These are phyloP conservation scores for Colletotrichum sp. DNA, from an alignment of 2,329 filamentous ascomycete genomes.

Conservation along the genomic window DNA sequence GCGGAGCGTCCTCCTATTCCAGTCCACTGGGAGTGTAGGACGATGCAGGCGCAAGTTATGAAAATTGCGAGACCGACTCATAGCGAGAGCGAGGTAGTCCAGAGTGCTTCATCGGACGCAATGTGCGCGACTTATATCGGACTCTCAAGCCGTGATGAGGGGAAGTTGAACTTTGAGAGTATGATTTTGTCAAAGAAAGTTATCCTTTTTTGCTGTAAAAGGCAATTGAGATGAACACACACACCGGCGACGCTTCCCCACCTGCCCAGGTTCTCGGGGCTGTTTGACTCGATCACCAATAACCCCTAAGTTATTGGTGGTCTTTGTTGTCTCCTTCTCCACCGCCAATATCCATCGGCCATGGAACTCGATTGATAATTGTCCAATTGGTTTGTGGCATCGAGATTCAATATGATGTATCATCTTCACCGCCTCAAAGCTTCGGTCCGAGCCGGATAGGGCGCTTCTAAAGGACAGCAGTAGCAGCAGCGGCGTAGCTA, in stretches of 20 bases:
- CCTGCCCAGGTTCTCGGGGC: neutral
- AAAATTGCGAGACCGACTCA: neutral
- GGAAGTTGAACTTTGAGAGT: neutral
- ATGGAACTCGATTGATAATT: neutral
- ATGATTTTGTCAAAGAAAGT: neutral
- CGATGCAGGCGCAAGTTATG: neutral
- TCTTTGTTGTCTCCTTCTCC: neutral
- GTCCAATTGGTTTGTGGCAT: neutral
- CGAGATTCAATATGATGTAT: neutral
- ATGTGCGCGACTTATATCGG: neutral
- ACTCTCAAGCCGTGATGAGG: neutral
- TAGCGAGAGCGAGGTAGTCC: neutral
- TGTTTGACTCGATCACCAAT: neutral
- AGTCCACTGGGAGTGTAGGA: neutral
- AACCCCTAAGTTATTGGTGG: neutral
- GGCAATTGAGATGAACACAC: neutral
- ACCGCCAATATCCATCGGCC: neutral
- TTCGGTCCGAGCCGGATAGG: neutral
- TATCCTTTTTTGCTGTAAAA: neutral
- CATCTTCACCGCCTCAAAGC: neutral
- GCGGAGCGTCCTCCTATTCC: neutral
- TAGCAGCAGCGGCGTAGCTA: neutral
- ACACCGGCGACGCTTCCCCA: neutral
- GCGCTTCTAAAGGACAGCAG: neutral
- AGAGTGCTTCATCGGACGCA: neutral